phyloP scores from a whole-genome alignment of 257 asterid genomes.

The Ehretia macrophylla region DNA sequence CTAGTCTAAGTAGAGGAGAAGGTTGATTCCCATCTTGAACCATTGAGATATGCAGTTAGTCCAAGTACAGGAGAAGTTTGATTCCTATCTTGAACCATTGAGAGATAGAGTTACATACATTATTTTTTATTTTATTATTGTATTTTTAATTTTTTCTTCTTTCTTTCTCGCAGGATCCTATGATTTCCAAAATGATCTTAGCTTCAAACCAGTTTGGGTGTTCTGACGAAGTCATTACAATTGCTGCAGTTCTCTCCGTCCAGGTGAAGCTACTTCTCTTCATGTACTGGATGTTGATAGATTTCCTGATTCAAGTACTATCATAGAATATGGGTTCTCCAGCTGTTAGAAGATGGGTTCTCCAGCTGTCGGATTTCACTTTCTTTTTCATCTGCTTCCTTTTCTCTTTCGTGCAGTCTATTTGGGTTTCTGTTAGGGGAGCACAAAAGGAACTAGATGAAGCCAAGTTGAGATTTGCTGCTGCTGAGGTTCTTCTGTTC shows the following conservation, averaged over 20 bases:
- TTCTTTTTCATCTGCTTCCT: slow-evolving; percentile 5
- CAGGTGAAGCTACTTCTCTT: slow-evolving; percentile 44
- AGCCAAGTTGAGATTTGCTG: slow-evolving; percentile 91
- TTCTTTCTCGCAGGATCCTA: slow-evolving; percentile 60
- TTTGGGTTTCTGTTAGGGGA: slow-evolving; percentile 80
- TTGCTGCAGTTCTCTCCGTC: slow-evolving; percentile 86
- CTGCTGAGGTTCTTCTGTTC: slow-evolving; percentile 70
- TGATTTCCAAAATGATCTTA: slow-evolving; percentile 83
- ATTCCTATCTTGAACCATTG: too few relatives aligned
- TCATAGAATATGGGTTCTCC: too few relatives aligned
- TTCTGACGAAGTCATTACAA: slow-evolving; percentile 83
- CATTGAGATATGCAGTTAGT: too few relatives aligned
- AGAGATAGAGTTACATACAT: too few relatives aligned
- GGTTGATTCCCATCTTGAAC: too few relatives aligned
- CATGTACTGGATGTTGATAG: slow-evolving; percentile 5
- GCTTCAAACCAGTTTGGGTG: slow-evolving; percentile 83
- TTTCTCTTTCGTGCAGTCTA: slow-evolving; percentile 48
- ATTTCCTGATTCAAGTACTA: too few relatives aligned
- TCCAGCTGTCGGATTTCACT: too few relatives aligned
- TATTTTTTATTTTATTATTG: neutral
- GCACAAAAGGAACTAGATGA: slow-evolving; percentile 82
- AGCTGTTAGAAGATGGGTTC: too few relatives aligned
- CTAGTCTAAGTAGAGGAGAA: too few relatives aligned
- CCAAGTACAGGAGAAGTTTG: too few relatives aligned
- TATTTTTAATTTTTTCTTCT: neutral